A percentile compares a stretch with the other conserved stretches of the same genome.
Conservation (phyloP, 2,329 filamentous ascomycete genomes). For the Cladosporium colombiae region DNA sequence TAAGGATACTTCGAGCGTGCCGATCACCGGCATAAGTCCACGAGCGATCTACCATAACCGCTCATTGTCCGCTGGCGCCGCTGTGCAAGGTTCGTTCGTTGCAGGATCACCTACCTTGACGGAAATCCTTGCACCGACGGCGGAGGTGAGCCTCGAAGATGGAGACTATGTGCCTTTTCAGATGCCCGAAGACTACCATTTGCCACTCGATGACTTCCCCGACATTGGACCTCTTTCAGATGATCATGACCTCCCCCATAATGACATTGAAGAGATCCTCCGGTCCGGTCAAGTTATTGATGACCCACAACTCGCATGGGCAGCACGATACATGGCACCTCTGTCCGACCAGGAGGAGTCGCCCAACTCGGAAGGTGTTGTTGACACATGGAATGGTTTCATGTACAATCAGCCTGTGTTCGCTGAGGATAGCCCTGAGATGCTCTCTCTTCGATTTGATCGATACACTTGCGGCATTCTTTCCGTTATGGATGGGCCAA, state of each 20-base stretch:
- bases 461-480: slow-evolving; percentile 68
- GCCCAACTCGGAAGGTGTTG: slow-evolving; percentile 4
- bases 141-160: slow-evolving; percentile 14
- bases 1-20: slow-evolving; percentile 17
- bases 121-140: slow-evolving; percentile 31
- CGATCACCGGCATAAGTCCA: slow-evolving; percentile 19
- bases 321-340: slow-evolving; percentile 14
- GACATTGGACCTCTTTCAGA: slow-evolving; percentile 8
- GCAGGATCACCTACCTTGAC: slow-evolving; percentile 34
- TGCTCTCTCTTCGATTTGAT: slow-evolving; percentile 64
- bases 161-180: slow-evolving; percentile 17
- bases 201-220: slow-evolving; percentile 18
- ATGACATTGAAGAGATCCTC: slow-evolving; percentile 13
- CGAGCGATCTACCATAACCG: slow-evolving; percentile 7
- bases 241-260: background rate
- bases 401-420: slow-evolving; percentile 35
- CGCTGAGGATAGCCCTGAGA: slow-evolving; percentile 52
- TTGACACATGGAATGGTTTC: slow-evolving; percentile 23
- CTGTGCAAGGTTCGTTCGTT: background rate
- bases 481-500: slow-evolving; percentile 68
- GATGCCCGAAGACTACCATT: slow-evolving; percentile 19
- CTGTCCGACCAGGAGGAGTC: slow-evolving; percentile 4
- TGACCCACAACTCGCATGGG: slow-evolving; percentile 16
- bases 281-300: slow-evolving; percentile 14
- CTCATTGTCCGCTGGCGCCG: slow-evolving; percentile 4